phyloP scores from a whole-genome alignment of 257 asterid species.

The Solanum chilense region DNA sequence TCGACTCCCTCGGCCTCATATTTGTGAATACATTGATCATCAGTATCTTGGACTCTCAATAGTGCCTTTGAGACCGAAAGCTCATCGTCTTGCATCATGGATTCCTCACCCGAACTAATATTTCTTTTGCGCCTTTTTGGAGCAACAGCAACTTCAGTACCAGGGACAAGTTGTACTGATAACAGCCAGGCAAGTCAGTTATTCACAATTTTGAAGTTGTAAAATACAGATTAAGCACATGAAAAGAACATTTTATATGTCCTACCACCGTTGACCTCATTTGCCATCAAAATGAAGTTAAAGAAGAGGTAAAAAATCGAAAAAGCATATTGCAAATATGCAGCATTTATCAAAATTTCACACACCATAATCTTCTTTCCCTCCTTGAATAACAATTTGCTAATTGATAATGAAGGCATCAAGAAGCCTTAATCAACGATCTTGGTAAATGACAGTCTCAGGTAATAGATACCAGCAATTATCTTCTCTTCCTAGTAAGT shows the following conservation, averaged over 20 bases:
- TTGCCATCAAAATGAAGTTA: neutral
- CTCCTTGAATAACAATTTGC: neutral
- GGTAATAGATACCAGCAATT: neutral
- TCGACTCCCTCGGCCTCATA: conserved; percentile 36
- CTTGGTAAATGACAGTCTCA: neutral
- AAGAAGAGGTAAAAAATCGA: neutral
- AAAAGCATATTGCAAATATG: neutral
- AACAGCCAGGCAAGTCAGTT: conserved; percentile 25
- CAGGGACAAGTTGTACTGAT: conserved; percentile 93
- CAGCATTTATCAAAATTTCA: neutral
- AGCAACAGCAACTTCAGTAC: conserved; percentile 91
- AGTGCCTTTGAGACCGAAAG: conserved; percentile 41
- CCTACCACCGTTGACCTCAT: neutral
- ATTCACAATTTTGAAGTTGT: neutral
- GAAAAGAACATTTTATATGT: neutral
- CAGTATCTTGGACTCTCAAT: conserved; percentile 70
- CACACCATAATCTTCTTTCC: neutral
- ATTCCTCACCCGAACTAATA: conserved; percentile 14
- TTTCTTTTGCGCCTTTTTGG: conserved; percentile 74
- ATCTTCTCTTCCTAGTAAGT: neutral
- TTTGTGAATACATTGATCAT: conserved; percentile 30
- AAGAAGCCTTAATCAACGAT: neutral
- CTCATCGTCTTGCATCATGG: conserved; percentile 27
- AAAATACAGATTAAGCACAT: neutral
- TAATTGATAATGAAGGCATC: neutral